Evolutionary conservation across 805 yeast genomes (phyloP), one percentile per base, ranked within the genome.

Genomic region (Candida boidinii): DNA sequence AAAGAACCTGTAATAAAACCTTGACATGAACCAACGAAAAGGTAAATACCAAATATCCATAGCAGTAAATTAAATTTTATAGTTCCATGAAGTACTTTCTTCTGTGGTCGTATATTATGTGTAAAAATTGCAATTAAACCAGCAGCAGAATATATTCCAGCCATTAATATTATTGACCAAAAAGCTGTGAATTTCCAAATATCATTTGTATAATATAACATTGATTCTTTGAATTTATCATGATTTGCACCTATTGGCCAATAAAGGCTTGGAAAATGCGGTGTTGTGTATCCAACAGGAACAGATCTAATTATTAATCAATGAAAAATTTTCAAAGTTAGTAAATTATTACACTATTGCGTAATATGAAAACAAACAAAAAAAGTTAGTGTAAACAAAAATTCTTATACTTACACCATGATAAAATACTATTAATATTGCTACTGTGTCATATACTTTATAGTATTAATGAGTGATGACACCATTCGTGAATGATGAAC

Each of bases 241-340:
- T 48, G 38, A 2, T 43, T 36, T 21, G 49, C 33, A 2, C 60
- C 54, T 23, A 73, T 43, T 0, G 94, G 95, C 82, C 87, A 79
- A 47, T 65, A 68, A 20, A 90, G 55, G 3, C 94, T 77, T 4
- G 97, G 97, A 47, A 88, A 90, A 12, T 46, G 35, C 1, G 97
- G 97, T 1, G 78, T 64, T 10, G 62, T 59, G 56, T 90, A 90
- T 21, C 95, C 96, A 6, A 84, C 74, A 2, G 96, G 96, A 2
- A 76, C 46, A 20, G 39, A 14, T 23, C 14, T 13, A 4, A 20
- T 17, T 17, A n/a, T 28, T 28, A 27, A 22, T 27, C 17, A 27
- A 10, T 30, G 7, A 23, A 17, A 30, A 17, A 13, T 23, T 29
- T 18, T 17, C 20, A n/a, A n/a, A n/a, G n/a, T n/a, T n/a, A n/a